A percentile compares a stretch with the other conserved stretches of the same genome.
Evolutionary conservation across 305 asterid species (phyloP).

Genomic region (Fraxinus albicans): DNA sequence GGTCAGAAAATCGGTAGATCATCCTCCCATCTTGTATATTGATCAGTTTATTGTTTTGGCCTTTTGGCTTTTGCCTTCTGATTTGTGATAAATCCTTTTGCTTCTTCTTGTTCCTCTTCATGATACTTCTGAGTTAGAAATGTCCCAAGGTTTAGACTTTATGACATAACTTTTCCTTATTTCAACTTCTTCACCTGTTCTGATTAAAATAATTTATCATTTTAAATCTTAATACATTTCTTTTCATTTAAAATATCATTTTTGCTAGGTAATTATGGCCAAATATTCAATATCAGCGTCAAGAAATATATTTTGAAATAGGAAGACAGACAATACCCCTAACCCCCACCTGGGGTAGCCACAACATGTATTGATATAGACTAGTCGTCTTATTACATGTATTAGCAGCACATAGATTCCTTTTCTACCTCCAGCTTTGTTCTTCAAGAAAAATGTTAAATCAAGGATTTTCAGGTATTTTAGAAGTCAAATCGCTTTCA

Average conservation of each 20-base stretch:
- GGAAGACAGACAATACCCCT: background rate
- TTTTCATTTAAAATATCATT: background rate
- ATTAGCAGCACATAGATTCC: conserved; percentile 33
- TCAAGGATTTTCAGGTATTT: conserved; percentile 13
- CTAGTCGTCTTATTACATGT: conserved; percentile 5
- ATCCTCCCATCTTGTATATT: conserved; percentile 45
- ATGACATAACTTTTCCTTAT: conserved; percentile 26
- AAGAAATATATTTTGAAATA: background rate
- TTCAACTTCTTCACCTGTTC: conserved; percentile 34
- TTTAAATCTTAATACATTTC: conserved; percentile 23
- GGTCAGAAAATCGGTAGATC: conserved; percentile 38
- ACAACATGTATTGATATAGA: background rate
- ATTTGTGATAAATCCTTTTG: conserved; percentile 21
- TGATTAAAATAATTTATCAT: conserved; percentile 18
- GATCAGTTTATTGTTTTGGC: conserved; percentile 17
- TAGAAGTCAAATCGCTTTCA: background rate
- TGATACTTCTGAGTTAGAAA: conserved; percentile 30
- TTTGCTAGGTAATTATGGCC: background rate
- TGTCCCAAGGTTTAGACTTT: conserved; percentile 28
- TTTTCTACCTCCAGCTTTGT: conserved; percentile 30
- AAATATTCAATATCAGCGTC: background rate
- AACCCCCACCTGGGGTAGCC: background rate
- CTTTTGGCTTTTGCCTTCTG: conserved; percentile 12
- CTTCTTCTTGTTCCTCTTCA: conserved; percentile 15
- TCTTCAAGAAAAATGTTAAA: background rate